phyloP scores from a whole-genome alignment of 305 asterid genomes.

The Ajuga reptans region DNA sequence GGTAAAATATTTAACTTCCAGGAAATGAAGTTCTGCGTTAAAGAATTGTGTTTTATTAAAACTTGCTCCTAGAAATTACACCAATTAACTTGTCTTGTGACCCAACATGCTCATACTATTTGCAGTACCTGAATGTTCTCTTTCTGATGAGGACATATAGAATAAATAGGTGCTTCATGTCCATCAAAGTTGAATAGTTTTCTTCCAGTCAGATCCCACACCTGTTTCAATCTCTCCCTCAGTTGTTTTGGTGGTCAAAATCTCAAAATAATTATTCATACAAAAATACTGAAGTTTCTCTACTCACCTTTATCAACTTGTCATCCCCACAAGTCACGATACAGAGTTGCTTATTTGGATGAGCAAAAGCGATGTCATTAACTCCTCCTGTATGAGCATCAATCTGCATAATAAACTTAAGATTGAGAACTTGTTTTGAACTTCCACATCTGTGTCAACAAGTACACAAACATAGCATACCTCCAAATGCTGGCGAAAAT shows the following conservation, averaged over 20 bases:
- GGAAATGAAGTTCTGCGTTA: neutral
- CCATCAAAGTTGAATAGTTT: slow-evolving; percentile 65
- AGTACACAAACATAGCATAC: slow-evolving; percentile 26
- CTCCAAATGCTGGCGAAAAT: slow-evolving; percentile 66
- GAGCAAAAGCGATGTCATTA: slow-evolving; percentile 73
- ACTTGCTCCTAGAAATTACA: neutral
- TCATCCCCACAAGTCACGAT: slow-evolving; percentile 82
- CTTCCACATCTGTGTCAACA: slow-evolving; percentile 11
- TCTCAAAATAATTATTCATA: neutral
- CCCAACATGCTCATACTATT: neutral
- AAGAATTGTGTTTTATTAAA: neutral
- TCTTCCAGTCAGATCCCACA: slow-evolving; percentile 71
- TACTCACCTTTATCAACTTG: slow-evolving; percentile 60
- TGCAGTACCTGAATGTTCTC: slow-evolving; percentile 70
- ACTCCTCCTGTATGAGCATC: slow-evolving; percentile 76
- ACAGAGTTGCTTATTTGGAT: slow-evolving; percentile 71
- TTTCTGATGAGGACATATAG: slow-evolving; percentile 75
- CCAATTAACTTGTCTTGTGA: neutral
- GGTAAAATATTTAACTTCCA: neutral
- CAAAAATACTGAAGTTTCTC: slow-evolving; percentile 5
- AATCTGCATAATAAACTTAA: slow-evolving; percentile 39
- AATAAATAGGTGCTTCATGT: slow-evolving; percentile 79
- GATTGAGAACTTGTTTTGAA: slow-evolving; percentile 3
- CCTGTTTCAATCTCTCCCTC: slow-evolving; percentile 41
- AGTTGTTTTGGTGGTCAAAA: slow-evolving; percentile 19